A percentile compares a stretch with the other conserved stretches of the same genome.
Evolutionary conservation across 805 yeast species (phyloP).

Genomic region (Maudiozyma pseudohumilis): DNA sequence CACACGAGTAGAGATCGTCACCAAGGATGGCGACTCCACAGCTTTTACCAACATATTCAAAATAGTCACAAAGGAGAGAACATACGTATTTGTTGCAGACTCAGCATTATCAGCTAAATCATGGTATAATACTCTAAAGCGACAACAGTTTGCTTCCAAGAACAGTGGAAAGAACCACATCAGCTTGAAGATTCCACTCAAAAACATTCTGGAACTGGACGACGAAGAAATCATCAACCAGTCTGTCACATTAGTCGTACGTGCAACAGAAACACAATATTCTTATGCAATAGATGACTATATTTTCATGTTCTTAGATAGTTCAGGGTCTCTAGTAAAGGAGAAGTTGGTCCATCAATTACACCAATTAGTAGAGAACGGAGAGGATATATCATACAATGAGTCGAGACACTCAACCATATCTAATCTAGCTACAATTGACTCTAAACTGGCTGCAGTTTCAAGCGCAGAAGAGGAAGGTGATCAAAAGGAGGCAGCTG

Average conservation of each 20-base stretch:
- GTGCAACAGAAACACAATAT: constrained; percentile 46
- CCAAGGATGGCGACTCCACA: constrained; percentile 5
- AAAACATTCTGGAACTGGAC: constrained; percentile 53
- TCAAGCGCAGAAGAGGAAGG: neutral
- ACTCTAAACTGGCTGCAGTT: no score
- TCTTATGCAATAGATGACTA: constrained; percentile 57
- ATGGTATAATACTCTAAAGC: constrained; percentile 70
- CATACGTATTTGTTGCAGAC: constrained; percentile 64
- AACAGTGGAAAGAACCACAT: constrained; percentile 59
- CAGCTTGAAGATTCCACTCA: constrained; percentile 65
- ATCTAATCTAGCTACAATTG: no score
- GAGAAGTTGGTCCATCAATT: constrained; percentile 31
- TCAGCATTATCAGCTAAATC: constrained; percentile 60
- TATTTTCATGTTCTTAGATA: constrained; percentile 55
- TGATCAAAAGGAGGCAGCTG: neutral
- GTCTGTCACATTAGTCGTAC: constrained; percentile 48
- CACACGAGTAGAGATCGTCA: constrained; percentile 42
- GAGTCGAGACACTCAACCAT: neutral
- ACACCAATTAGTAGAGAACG: constrained; percentile 6
- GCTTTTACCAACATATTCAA: constrained; percentile 39
- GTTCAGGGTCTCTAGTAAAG: constrained; percentile 34
- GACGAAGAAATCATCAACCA: constrained; percentile 45
- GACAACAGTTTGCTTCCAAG: constrained; percentile 64
- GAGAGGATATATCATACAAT: constrained; percentile 4
- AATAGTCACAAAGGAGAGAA: constrained; percentile 46